Percentiles rank a stretch among this genome's conserved stretches.
Conservation (phyloP, 331 rosid genomes). For the Spiraea crenata region DNA sequence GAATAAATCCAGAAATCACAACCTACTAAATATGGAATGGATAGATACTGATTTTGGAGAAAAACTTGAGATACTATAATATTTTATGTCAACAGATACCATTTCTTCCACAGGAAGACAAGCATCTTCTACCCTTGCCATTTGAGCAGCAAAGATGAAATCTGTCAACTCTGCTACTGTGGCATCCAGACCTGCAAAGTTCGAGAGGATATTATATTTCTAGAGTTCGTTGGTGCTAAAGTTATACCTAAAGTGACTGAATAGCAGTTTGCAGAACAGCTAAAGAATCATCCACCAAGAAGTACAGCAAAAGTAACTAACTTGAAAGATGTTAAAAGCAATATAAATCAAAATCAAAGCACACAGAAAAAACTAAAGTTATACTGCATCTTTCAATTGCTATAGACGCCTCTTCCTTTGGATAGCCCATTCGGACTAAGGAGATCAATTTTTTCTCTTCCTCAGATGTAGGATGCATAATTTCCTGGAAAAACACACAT, state of each 20-base stretch:
- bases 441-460: conserved; percentile 31
- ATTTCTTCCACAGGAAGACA: conserved; percentile 53
- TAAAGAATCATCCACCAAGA: not conserved
- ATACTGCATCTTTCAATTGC: conserved; percentile 92
- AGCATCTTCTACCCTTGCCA: conserved; percentile 60
- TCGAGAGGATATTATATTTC: conserved; percentile 13
- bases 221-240: not conserved
- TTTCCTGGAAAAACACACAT: conserved; percentile 44
- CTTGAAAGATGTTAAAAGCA: not conserved
- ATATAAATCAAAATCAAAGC: conserved; percentile 10
- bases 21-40: not conserved
- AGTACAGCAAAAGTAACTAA: not conserved
- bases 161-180: conserved; percentile 69
- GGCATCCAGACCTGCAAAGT: conserved; percentile 53
- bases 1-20: conserved; percentile 26
- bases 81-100: conserved; percentile 33
- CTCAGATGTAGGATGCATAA: conserved; percentile 36
- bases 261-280: not conserved
- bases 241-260: not conserved
- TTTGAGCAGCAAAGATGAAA: conserved; percentile 78
- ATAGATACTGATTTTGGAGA: not conserved
- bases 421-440: conserved; percentile 78
- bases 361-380: conserved; percentile 11
- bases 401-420: conserved; percentile 53
- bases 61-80: not conserved